Conservation (phyloP, 2,329 filamentous ascomycete genomes). For the Hypomyces rosellus region DNA sequence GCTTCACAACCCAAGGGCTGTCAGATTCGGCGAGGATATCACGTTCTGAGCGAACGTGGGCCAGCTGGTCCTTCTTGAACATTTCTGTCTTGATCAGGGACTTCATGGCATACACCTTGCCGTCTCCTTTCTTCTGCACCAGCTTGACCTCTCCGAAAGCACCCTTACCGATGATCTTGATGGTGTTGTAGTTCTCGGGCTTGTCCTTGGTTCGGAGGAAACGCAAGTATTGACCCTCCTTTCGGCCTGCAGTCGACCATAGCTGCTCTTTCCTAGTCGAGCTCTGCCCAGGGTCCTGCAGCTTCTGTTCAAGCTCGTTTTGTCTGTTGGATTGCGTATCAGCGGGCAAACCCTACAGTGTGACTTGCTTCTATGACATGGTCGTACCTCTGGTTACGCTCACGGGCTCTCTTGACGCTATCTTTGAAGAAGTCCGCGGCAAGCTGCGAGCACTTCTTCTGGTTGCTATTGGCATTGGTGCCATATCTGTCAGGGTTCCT, state of each 20-base stretch:
- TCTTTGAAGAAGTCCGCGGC: constrained; percentile 97
- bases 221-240: constrained; percentile 87
- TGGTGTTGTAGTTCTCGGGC: constrained; percentile 88
- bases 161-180: constrained; percentile 98
- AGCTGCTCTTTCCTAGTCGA: constrained; percentile 76
- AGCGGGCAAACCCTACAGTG: neutral
- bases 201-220: constrained; percentile 91
- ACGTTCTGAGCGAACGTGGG: constrained; percentile 93
- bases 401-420: constrained; percentile 90
- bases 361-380: neutral
- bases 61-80: constrained; percentile 98
- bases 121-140: constrained; percentile 91
- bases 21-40: constrained; percentile 98
- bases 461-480: constrained; percentile 58
- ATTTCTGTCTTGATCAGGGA: constrained; percentile 98
- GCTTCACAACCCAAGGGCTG: constrained; percentile 98
- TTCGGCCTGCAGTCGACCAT: constrained; percentile 75
- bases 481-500: constrained; percentile 79
- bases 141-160: constrained; percentile 98
- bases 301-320: constrained; percentile 81
- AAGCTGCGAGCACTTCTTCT: constrained; percentile 62
- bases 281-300: constrained; percentile 69
- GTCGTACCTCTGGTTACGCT: constrained; percentile 84
- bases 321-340: constrained; percentile 52
- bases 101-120: constrained; percentile 97